Percentiles rank a stretch among this genome's conserved stretches.
Conservation (phyloP, 768 basidiomycete species). For the Suillus subalutaceus region DNA sequence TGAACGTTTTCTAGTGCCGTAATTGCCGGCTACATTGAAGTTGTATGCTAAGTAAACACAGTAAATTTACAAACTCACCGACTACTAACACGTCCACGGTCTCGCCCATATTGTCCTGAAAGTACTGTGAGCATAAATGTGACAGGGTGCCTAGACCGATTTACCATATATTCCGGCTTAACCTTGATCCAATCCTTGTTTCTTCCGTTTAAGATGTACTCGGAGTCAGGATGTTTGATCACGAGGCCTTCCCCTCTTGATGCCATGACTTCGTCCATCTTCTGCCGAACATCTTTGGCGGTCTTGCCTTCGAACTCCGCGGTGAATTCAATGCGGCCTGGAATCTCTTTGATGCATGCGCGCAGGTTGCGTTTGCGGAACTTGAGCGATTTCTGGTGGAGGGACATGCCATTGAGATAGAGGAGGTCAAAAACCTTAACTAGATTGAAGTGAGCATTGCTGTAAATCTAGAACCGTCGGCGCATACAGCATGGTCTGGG, state of each 20-base stretch:
- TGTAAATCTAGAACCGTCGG: neutral
- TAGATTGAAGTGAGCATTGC: slow-evolving; percentile 42
- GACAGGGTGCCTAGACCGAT: slow-evolving; percentile 11
- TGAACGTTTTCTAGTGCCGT: slow-evolving; percentile 82
- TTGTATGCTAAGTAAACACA: neutral
- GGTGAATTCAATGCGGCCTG: slow-evolving; percentile 82
- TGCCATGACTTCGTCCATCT: slow-evolving; percentile 84
- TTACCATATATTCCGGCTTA: slow-evolving; percentile 86
- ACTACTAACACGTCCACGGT: slow-evolving; percentile 92
- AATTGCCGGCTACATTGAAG: slow-evolving; percentile 70
- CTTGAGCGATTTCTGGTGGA: slow-evolving; percentile 69
- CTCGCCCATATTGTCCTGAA: slow-evolving; percentile 88
- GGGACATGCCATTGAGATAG: slow-evolving; percentile 81
- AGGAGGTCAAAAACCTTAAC: slow-evolving; percentile 97
- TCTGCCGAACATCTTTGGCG: slow-evolving; percentile 76
- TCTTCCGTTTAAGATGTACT: slow-evolving; percentile 85
- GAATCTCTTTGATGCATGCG: slow-evolving; percentile 65
- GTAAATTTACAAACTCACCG: slow-evolving; percentile 46
- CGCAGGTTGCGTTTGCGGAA: slow-evolving; percentile 81
- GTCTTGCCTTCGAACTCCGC: slow-evolving; percentile 74
- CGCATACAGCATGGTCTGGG: slow-evolving; percentile 86
- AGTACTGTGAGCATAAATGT: slow-evolving; percentile 6
- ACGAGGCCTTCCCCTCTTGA: slow-evolving; percentile 91
- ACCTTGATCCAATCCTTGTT: slow-evolving; percentile 96
- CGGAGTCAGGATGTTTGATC: slow-evolving; percentile 80